Base-by-base conservation (phyloP, 2,329 filamentous ascomycete genomes). In the Trichothecium sympodiale region DNA sequence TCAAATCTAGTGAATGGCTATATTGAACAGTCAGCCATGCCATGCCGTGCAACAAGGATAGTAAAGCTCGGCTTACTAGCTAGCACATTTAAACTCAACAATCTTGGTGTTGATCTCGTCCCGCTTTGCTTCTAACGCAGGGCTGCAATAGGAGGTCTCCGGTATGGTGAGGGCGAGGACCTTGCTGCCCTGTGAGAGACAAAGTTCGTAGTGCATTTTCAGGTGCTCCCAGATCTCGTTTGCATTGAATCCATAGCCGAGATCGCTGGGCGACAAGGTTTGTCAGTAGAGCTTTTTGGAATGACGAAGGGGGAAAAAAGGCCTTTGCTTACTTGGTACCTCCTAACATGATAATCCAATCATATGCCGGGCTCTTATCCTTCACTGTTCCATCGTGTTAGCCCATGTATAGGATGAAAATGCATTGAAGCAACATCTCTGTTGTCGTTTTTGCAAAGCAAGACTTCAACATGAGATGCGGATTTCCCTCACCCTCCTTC, bases 91-190 rank as follows among this genome's bases (percentile, higher is more conserved):
- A 43, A 76, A 64, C 4, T 47, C 50, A 43, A 66, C 59, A 38
- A 81, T 80, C 25, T 58, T 48, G 2, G 52, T 41, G 46, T 81
- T 81, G 35, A 81, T 52, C 16, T 54, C 47, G 17, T 62, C 52
- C 5, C 72, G 59, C 26, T 46, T 51, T 18, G 43, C 41, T 14
- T 54, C 51, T 15, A 65, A 37, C 16, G 43, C 43, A n/a, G 48
- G 43, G 6, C 41, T 42, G 16, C 44, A 47, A 17, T 45, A 36
- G 6, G 53, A 49, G 17, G 62, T 64, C 43, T 80, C 76, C 1
- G 74, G 74, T 3, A 83, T 62, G 0, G 77, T 82, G 33, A 82
- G 59, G 4, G 75, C 74, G 3, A 83, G 65, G 8, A 82, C 68
- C 39, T 73, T 73, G 45, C 61, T 61, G 9, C 65, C 64, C 18